These are phyloP conservation scores for Annulohypoxylon nitens DNA, from an alignment of 495 filamentous ascomycete genomes.

Conservation along the genomic window DNA sequence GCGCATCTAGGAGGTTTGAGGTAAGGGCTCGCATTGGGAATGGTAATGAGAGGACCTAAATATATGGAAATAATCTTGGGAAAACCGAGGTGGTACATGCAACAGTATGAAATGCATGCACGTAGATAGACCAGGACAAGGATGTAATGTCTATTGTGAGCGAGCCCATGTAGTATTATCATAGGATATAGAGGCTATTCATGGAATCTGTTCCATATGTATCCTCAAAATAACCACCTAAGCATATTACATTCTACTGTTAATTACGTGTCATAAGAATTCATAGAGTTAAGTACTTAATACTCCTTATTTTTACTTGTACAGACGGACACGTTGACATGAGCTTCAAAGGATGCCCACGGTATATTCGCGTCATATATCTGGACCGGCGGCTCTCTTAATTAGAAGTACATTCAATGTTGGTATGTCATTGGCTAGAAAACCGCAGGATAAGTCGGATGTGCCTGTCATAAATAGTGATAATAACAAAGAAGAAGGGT, in stretches of 20 bases:
- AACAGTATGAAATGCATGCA: too few species aligned
- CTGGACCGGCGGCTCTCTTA: not conserved
- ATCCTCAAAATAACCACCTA: too few species aligned
- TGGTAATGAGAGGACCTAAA: not conserved
- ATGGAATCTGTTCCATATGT: too few species aligned
- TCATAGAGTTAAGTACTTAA: too few species aligned
- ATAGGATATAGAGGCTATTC: too few species aligned
- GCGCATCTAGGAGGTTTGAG: not conserved
- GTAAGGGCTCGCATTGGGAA: constrained; percentile 1
- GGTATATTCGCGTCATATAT: too few species aligned
- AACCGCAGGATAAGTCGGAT: not conserved
- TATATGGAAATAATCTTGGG: not conserved
- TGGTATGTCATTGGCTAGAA: not conserved
- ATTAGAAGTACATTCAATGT: not conserved
- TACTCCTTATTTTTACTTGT: too few species aligned
- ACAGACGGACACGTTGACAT: not conserved
- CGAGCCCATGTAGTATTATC: too few species aligned
- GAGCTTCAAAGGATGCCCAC: not conserved
- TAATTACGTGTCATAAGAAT: too few species aligned
- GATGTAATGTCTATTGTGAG: too few species aligned
- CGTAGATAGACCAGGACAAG: too few species aligned
- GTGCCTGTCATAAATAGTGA: not conserved
- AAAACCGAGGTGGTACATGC: not conserved
- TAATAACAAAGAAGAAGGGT: not conserved
- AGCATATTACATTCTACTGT: too few species aligned